A percentile compares a stretch with the other conserved stretches of the same genome.
phyloP scores from a whole-genome alignment of 1,284 basidiomycete species.

The Puccinia polysora region DNA sequence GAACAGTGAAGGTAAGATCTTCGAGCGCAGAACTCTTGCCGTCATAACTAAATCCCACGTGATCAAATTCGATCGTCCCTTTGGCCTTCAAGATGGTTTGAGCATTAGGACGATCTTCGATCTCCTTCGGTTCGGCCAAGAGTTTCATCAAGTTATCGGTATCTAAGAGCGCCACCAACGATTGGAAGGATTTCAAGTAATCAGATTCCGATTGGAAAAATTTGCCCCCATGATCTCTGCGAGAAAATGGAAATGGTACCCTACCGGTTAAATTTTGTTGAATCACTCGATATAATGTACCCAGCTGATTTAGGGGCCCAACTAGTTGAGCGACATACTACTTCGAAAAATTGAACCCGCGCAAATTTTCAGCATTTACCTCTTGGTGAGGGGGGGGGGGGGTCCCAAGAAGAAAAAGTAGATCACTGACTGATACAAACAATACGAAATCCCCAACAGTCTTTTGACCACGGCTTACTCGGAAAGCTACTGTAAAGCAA shows the following conservation, averaged over 20 bases:
- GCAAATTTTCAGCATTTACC: slow-evolving; percentile 49
- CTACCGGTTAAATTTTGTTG: slow-evolving; percentile 60
- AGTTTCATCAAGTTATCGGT: slow-evolving; percentile 54
- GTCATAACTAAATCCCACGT: slow-evolving; percentile 61
- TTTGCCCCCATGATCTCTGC: too few relatives aligned
- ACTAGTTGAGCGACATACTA: slow-evolving; percentile 42
- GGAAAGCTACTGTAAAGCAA: slow-evolving; percentile 67
- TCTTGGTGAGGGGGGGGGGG: slow-evolving; percentile 11
- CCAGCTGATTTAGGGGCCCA: slow-evolving; percentile 48
- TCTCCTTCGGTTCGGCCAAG: slow-evolving; percentile 59
- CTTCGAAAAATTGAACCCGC: background rate
- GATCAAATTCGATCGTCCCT: slow-evolving; percentile 73
- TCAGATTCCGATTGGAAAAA: background rate
- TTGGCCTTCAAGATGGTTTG: slow-evolving; percentile 67
- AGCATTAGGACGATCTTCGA: slow-evolving; percentile 72
- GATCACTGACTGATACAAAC: slow-evolving; percentile 45
- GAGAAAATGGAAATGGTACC: background rate
- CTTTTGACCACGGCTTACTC: slow-evolving; percentile 59
- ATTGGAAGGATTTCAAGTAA: background rate
- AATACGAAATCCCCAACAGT: slow-evolving; percentile 50
- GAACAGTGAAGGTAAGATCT: slow-evolving; percentile 75
- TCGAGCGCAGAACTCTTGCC: slow-evolving; percentile 66
- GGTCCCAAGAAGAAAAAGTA: slow-evolving; percentile 3
- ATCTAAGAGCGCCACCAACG: slow-evolving; percentile 39
- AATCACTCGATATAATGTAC: slow-evolving; percentile 51